Conservation (phyloP, 805 yeast species). For the Sugiyamaella lignohabitans region DNA sequence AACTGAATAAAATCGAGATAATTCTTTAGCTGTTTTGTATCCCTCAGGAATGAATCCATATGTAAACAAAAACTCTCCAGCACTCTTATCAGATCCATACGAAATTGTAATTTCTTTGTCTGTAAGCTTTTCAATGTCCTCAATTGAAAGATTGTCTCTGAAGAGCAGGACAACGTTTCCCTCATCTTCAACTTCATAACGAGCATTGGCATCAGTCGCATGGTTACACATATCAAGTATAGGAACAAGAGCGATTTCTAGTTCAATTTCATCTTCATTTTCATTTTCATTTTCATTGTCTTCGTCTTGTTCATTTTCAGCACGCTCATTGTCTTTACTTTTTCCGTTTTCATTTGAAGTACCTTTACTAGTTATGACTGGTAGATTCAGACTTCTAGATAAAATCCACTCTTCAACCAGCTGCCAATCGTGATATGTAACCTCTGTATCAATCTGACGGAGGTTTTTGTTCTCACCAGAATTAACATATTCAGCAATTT, state of each 20-base stretch:
- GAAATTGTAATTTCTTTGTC: slow-evolving; percentile 33
- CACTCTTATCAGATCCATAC: slow-evolving; percentile 33
- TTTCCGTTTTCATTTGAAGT: slow-evolving; percentile 5
- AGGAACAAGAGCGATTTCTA: slow-evolving; percentile 45
- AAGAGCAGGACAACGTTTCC: slow-evolving; percentile 15
- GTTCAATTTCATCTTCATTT: neutral
- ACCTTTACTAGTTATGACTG: too few relatives aligned
- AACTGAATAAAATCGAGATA: slow-evolving; percentile 20
- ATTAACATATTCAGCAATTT: slow-evolving; percentile 10
- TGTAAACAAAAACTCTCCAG: slow-evolving; percentile 34
- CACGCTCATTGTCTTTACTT: neutral
- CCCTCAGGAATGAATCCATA: slow-evolving; percentile 35
- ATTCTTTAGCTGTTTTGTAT: slow-evolving; percentile 6
- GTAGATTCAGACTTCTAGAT: slow-evolving; percentile 32
- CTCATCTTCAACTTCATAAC: slow-evolving; percentile 32
- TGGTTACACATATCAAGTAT: slow-evolving; percentile 51
- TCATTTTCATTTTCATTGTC: neutral
- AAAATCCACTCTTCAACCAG: slow-evolving; percentile 33
- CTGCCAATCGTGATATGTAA: slow-evolving; percentile 25
- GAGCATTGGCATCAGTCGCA: slow-evolving; percentile 24
- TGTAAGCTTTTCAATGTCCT: slow-evolving; percentile 16
- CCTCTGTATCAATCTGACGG: slow-evolving; percentile 4
- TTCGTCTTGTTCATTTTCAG: neutral
- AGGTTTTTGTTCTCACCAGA: slow-evolving; percentile 4
- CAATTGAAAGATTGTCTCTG: slow-evolving; percentile 1